These are phyloP conservation scores for Globisporangium lucens DNA, from an alignment of 352 stramenopile species.

Conservation along the genomic window DNA sequence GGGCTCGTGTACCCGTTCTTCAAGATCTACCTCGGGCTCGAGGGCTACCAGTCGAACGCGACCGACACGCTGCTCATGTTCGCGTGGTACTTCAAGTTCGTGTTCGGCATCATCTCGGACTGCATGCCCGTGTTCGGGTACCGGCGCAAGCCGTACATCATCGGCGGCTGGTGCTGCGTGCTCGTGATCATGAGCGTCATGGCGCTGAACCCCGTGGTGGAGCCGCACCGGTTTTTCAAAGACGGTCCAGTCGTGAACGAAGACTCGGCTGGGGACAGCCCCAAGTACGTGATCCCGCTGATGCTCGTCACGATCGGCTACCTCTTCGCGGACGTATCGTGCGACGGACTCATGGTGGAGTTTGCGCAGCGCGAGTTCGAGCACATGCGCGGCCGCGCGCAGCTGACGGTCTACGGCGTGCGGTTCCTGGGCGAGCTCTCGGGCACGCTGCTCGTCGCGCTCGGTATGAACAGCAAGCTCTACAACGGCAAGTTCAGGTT, in stretches of 20 bases:
- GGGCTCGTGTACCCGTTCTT: constrained; percentile 73
- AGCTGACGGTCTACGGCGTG: constrained; percentile 61
- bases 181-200: constrained; percentile 37
- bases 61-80: constrained; percentile 56
- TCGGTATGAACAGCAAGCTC: constrained; percentile 56
- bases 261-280: constrained; percentile 2
- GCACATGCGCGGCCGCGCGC: constrained; percentile 27
- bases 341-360: constrained; percentile 78
- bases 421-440: constrained; percentile 53
- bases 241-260: constrained; percentile 15
- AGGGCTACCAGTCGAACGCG: constrained; percentile 67
- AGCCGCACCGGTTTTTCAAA: constrained; percentile 21
- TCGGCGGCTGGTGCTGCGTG: constrained; percentile 51
- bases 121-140: constrained; percentile 51
- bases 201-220: constrained; percentile 23
- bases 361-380: constrained; percentile 60
- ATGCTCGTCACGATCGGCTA: constrained; percentile 51
- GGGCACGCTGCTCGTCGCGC: constrained; percentile 46
- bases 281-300: constrained; percentile 45
- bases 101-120: constrained; percentile 62
- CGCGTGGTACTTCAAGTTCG: constrained; percentile 66
- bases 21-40: constrained; percentile 60
- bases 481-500: constrained; percentile 53
- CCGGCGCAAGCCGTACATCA: constrained; percentile 68
- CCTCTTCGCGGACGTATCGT: constrained; percentile 65